Conservation (phyloP, 768 basidiomycete genomes). For the Leucosporidium yakuticum region DNA sequence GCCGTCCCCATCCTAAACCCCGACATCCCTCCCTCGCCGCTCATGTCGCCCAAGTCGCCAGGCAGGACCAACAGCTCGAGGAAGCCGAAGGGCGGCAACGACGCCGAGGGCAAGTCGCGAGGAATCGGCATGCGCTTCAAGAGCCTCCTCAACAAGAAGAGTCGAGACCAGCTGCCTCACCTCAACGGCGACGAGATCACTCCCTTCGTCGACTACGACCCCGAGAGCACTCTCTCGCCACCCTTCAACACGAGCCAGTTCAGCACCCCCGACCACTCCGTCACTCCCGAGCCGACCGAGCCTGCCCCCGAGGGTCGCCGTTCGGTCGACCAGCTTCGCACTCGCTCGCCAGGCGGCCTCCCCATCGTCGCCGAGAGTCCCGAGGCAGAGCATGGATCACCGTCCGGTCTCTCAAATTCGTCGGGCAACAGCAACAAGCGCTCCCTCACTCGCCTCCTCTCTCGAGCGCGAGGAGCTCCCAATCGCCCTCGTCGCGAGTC, state of each 20-base stretch:
- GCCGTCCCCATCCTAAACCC: constrained; percentile 29
- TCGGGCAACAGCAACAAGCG: too few relatives aligned
- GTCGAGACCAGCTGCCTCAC: constrained; percentile 20
- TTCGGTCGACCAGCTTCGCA: neutral
- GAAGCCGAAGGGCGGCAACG: constrained; percentile 1
- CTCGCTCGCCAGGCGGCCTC: neutral
- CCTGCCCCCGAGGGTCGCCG: neutral
- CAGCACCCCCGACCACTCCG: constrained; percentile 11
- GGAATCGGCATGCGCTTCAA: constrained; percentile 28
- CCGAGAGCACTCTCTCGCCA: constrained; percentile 13
- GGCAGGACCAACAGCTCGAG: constrained; percentile 3
- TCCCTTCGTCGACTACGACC: constrained; percentile 18
- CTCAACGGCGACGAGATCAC: constrained; percentile 35
- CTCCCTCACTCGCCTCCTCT: too few relatives aligned
- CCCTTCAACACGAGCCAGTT: constrained; percentile 19
- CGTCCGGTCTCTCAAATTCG: too few relatives aligned
- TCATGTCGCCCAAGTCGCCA: neutral
- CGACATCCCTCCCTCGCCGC: neutral
- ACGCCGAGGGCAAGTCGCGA: neutral
- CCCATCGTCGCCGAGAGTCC: too few relatives aligned
- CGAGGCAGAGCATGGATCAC: too few relatives aligned
- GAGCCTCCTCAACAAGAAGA: constrained; percentile 25
- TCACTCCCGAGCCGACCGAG: constrained; percentile 4
- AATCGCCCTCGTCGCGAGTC: too few relatives aligned
- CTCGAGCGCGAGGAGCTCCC: too few relatives aligned